A percentile compares a stretch with the other conserved stretches of the same genome.
These are phyloP conservation scores for Limonium bicolor DNA, from an alignment of 148 eudicot genomes.

Conservation along the genomic window DNA sequence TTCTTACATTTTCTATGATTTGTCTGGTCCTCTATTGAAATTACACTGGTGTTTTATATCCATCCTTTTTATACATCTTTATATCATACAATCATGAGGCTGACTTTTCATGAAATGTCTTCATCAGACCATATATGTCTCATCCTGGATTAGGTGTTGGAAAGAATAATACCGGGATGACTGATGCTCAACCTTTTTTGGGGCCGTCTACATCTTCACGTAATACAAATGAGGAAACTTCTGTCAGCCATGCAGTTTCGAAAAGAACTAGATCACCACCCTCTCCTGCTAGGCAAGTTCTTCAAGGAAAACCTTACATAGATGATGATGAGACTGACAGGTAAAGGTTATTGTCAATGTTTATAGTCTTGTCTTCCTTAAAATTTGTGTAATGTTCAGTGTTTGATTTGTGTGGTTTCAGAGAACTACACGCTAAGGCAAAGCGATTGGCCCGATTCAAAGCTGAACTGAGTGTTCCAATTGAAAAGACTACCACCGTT, in stretches of 20 bases:
- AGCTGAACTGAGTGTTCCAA: constrained; percentile 42
- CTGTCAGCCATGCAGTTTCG: constrained; percentile 23
- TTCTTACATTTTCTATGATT: too few relatives aligned
- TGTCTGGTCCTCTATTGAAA: too few relatives aligned
- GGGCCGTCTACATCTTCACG: constrained; percentile 17
- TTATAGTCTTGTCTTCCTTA: constrained; percentile 1
- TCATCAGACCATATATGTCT: constrained; percentile 30
- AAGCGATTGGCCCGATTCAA: constrained; percentile 85
- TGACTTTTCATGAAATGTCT: constrained; percentile 6
- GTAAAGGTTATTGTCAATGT: constrained; percentile 19
- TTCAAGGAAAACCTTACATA: constrained; percentile 15
- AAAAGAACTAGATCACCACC: constrained; percentile 70
- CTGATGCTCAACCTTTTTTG: constrained; percentile 8
- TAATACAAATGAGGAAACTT: constrained; percentile 19
- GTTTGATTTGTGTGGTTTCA: too few relatives aligned
- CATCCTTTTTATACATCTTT: background rate
- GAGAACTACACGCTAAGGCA: constrained; percentile 91
- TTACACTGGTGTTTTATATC: too few relatives aligned
- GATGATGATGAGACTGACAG: constrained; percentile 36
- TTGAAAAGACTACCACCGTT: constrained; percentile 16
- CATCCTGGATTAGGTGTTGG: constrained; percentile 25
- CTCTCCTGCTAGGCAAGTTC: constrained; percentile 24
- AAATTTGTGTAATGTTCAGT: too few relatives aligned
- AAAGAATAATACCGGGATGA: constrained; percentile 9
- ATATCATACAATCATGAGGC: background rate